These are phyloP conservation scores for Sclerotiophoma versabilis DNA, from an alignment of 2,329 filamentous ascomycete genomes.

Conservation along the genomic window DNA sequence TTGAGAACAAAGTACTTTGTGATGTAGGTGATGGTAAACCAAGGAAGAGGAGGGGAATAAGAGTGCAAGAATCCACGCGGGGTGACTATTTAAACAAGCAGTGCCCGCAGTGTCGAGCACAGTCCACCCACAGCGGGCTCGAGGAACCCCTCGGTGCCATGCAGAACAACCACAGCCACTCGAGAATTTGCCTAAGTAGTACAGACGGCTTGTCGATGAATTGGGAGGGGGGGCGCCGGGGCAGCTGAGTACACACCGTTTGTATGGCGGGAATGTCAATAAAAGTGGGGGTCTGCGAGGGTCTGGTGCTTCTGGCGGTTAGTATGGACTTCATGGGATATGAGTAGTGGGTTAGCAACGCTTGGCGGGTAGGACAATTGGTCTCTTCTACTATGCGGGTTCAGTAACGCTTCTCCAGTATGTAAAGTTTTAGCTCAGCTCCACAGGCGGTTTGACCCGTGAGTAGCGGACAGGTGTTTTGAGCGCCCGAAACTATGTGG, in stretches of 20 bases:
- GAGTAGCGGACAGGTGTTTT: constrained; percentile 6
- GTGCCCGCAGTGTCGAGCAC: constrained; percentile 12
- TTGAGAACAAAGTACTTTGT: not conserved
- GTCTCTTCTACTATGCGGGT: constrained; percentile 18
- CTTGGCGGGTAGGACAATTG: constrained; percentile 35
- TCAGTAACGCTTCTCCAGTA: constrained; percentile 19
- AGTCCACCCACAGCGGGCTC: constrained; percentile 1
- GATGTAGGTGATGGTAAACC: not conserved
- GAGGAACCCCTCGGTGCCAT: constrained; percentile 8
- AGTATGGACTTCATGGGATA: constrained; percentile 27
- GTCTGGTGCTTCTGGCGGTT: constrained; percentile 32
- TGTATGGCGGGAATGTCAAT: constrained; percentile 22
- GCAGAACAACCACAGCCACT: constrained; percentile 9
- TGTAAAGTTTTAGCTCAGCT: constrained; percentile 20
- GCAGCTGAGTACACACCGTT: constrained; percentile 9
- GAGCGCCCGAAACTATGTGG: constrained; percentile 13
- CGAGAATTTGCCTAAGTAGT: constrained; percentile 12
- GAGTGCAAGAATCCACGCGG: constrained; percentile 7
- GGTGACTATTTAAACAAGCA: constrained; percentile 18
- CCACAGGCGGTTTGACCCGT: constrained; percentile 9
- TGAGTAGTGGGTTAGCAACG: constrained; percentile 24
- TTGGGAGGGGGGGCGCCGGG: constrained; percentile 9
- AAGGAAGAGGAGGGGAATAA: not conserved
- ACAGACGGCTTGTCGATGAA: constrained; percentile 10
- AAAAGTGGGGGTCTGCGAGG: constrained; percentile 37